Evolutionary conservation across 176 grass and related monocot species (phyloP), one percentile per base, ranked within the genome.

Genomic region (Musa beccarii): DNA sequence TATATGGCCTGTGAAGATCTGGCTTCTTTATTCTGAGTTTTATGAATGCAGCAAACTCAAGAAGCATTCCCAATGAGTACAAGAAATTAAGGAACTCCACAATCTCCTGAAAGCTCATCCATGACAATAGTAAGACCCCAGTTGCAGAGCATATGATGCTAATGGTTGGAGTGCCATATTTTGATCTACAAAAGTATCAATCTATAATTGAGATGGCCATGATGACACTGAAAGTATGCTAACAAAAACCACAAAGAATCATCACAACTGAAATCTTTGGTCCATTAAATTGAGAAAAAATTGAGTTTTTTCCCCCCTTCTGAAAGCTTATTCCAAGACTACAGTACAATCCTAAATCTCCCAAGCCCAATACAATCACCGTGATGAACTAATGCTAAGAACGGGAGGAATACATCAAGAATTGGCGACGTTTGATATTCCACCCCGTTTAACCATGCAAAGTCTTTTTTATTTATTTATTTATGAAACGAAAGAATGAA

Each of bases 91-190:
- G 88, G 71, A 94, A 82, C 75, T 98, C 90, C 69, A 98, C 59
- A 61, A 98, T 98, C 83, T 94, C 84, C 77, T 99, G 95, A 69
- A 98, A 98, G 78, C 86, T 98, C 95, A 98, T 91, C 80, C 85
- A 89, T 29, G 95, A 98, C 15, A 98, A 80, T 5, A 94, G 74
- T 68, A 98, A 59, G n/a, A 98, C 88, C 29, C 95, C 95, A 8
- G 74, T 79, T 49, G 95, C 90, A 1, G 90, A 98, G 81, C 84
- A 81, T 19, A 98, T 59, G 78, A 98, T 98, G 88, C 95, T 91
- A 73, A 78, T 76, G 69, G 90, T 98, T 16, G 95, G 95, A 52
- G 88, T 94, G 4, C 94, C 94, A 65, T 98, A 74, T 72, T 53
- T 85, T 12, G 90, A 93, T 56, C 94, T 97, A 67, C 69, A 77